Evolutionary conservation across 2,329 filamentous ascomycete species (phyloP).

Genomic region (Hypoxylon sp.): DNA sequence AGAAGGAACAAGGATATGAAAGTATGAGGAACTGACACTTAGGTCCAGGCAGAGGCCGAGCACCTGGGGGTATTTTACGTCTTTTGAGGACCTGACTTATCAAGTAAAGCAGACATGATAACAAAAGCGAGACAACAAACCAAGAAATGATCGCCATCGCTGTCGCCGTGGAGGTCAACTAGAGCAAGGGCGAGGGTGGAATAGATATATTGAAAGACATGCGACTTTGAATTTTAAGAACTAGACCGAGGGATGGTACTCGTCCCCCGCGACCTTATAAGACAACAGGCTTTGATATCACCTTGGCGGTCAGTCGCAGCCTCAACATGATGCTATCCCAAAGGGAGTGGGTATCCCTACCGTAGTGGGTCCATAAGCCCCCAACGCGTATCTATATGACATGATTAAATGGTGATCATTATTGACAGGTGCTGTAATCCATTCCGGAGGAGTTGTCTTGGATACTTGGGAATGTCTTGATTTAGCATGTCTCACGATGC

Average conservation of each 20-base stretch:
- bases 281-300: constrained; percentile 14
- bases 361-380: constrained; percentile 16
- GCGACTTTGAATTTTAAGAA: constrained; percentile 20
- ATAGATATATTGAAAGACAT: constrained; percentile 23
- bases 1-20: not conserved
- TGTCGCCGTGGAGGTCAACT: constrained; percentile 63
- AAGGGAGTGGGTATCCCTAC: constrained; percentile 23
- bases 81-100: constrained; percentile 33
- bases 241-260: constrained; percentile 6
- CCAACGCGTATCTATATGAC: constrained; percentile 23
- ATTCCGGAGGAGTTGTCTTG: constrained; percentile 29
- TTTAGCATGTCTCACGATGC: constrained; percentile 38
- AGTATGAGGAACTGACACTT: constrained; percentile 46
- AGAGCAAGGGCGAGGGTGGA: constrained; percentile 2
- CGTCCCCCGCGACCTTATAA: constrained; percentile 30
- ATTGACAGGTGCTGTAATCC: constrained; percentile 16
- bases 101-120: constrained; percentile 43
- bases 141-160: constrained; percentile 46
- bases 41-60: constrained; percentile 50
- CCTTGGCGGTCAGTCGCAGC: constrained; percentile 9
- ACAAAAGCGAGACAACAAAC: constrained; percentile 37
- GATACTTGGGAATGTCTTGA: constrained; percentile 22
- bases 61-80: constrained; percentile 48
- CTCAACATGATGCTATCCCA: constrained; percentile 20
- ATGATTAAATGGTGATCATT: constrained; percentile 21